A percentile compares a stretch with the other conserved stretches of the same genome.
These are phyloP conservation scores for Apiotrichum veenhuisii DNA, from an alignment of 1,284 basidiomycete genomes.

Conservation along the genomic window DNA sequence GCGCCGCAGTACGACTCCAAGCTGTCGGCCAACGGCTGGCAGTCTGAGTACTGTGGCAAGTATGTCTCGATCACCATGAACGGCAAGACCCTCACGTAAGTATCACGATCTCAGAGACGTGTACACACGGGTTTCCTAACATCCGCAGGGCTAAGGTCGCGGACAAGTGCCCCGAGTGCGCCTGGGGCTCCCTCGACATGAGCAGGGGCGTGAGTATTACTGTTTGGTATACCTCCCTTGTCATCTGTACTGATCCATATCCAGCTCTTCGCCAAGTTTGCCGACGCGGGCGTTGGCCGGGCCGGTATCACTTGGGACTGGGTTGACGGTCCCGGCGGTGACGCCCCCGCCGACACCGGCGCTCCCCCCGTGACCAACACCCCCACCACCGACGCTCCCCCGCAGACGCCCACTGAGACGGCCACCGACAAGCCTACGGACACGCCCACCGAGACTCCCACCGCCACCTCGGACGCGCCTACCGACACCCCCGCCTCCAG, in stretches of 20 bases:
- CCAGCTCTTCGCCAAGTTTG: slow-evolving; percentile 8
- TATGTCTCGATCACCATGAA: not conserved
- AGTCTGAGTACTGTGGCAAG: not conserved
- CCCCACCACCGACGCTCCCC: not conserved
- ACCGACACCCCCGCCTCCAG: no score
- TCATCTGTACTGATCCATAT: not conserved
- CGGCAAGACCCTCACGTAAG: not conserved
- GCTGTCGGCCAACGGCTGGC: slow-evolving; percentile 1
- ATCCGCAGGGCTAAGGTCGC: slow-evolving; percentile 44
- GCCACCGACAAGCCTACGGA: not conserved
- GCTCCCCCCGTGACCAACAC: not conserved
- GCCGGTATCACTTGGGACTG: not conserved
- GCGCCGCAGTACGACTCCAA: no score
- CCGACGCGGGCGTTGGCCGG: not conserved
- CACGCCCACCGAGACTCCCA: not conserved
- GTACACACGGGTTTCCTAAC: not conserved
- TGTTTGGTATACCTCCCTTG: not conserved
- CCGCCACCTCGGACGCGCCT: no score
- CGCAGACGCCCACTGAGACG: not conserved
- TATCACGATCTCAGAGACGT: not conserved
- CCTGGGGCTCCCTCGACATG: slow-evolving; percentile 68
- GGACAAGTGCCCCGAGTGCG: slow-evolving; percentile 55
- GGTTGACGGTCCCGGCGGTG: no score
- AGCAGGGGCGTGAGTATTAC: slow-evolving; percentile 44
- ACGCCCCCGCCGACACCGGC: no score